Evolutionary conservation across 805 yeast genomes (phyloP).

Genomic region (Kazachstania viticola): DNA sequence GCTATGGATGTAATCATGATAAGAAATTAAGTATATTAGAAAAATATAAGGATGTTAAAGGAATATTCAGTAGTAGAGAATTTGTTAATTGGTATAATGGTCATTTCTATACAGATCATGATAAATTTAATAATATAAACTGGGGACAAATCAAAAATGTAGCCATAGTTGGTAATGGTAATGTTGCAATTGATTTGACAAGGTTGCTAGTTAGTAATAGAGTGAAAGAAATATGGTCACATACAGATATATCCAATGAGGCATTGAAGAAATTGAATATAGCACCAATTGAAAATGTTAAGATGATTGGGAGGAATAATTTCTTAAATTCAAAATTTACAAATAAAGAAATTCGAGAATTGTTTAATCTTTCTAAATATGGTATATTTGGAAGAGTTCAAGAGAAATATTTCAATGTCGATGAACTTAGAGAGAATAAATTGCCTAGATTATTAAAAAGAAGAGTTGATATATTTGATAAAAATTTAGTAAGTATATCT

Average conservation of each 20-base stretch:
- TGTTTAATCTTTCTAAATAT: constrained; percentile 46
- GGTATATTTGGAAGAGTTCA: constrained; percentile 41
- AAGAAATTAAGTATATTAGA: constrained; percentile 47
- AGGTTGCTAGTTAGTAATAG: constrained; percentile 50
- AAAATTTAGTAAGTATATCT: constrained; percentile 9
- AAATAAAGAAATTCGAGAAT: constrained; percentile 81
- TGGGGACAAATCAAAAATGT: constrained; percentile 52
- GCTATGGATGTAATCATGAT: constrained; percentile 72
- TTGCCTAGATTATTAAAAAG: constrained; percentile 51
- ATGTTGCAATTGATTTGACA: constrained; percentile 88
- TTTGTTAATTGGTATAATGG: constrained; percentile 98
- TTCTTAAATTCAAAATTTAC: constrained; percentile 79
- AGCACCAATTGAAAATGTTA: constrained; percentile 51
- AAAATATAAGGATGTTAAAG: constrained; percentile 38
- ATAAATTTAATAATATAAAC: constrained; percentile 38
- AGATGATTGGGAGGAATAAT: constrained; percentile 79
- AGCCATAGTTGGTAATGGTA: constrained; percentile 89
- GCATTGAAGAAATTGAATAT: constrained; percentile 45
- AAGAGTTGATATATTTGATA: constrained; percentile 40
- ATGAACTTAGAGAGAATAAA: constrained; percentile 11
- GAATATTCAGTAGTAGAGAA: constrained; percentile 68
- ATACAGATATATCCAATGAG: constrained; percentile 59
- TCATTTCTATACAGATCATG: constrained; percentile 41
- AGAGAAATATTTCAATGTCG: constrained; percentile 23
- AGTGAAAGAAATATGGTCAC: constrained; percentile 42